Base-by-base conservation (phyloP, 352 stramenopile species). In the Albugo candida region DNA sequence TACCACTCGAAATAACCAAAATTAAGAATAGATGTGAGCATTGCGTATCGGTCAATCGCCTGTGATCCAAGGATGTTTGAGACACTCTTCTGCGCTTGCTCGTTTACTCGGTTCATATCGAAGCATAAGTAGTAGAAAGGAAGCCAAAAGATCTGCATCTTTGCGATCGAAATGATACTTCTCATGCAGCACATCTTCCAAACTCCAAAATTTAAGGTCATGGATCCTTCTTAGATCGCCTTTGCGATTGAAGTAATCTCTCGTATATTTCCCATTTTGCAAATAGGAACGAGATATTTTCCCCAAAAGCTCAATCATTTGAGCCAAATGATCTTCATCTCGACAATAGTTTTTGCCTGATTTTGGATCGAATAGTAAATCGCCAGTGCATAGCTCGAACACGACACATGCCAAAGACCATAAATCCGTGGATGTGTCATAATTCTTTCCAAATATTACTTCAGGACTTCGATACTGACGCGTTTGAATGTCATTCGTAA, bases 401-500 rank as follows among this genome's bases (percentile, higher is more conserved):
- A 97, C 71, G 45, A 99, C 97, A 61, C 95, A 99, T 37, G 88
- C 94, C 62, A 98, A 84, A 72, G 75, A 85, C 96, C 96, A 99
- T 43, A 99, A 97, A 62, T 99, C 96, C 5, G 95, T 94, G 21
- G 93, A 97, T 14, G 94, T 98, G 65, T 98, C 87, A 65, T 99
- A 99, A 39, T 81, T 81, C 58, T 92, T 94, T 36, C 92, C 87
- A 52, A 98, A 64, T 17, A 98, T 92, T 19, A 97, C 95, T 64
- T 99, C 96, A 6, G 96, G 96, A 36, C 82, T 95, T 5, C 96
- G 84, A 62, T 99, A 99, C 70, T 99, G 96, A n/a, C 96, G 77
- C 17, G 96, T 99, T 65, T 99, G 96, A 56, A 99, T 99, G 59
- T 99, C 95, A 58, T 98, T 92, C 39, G 93, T 98, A 61, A 99